Evolutionary conservation across 2,329 filamentous ascomycete species (phyloP).

Genomic region (Fusarium lyarnte): DNA sequence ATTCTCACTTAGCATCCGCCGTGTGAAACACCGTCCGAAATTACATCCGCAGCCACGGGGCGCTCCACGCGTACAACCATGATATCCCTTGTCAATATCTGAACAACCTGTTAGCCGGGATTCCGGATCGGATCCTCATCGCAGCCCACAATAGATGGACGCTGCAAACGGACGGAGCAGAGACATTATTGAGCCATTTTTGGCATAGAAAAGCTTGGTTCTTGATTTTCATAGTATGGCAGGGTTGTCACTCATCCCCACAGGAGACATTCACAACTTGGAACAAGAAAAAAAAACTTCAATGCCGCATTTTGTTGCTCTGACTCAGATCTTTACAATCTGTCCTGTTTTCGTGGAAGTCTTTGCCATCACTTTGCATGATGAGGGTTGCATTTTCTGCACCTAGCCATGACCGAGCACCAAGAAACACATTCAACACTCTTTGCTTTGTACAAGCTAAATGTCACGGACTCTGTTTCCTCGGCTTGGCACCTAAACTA

Average conservation of each 20-base stretch:
- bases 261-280: slow-evolving; percentile 1
- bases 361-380: slow-evolving; percentile 4
- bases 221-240: slow-evolving; percentile 1
- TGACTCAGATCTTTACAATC: not conserved
- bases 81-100: slow-evolving; percentile 22
- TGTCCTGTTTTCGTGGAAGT: not conserved
- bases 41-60: slow-evolving; percentile 48
- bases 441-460: slow-evolving; percentile 8
- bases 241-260: slow-evolving; percentile 22
- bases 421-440: not conserved
- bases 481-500: slow-evolving; percentile 13
- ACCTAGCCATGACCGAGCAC: slow-evolving; percentile 2
- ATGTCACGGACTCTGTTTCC: slow-evolving; percentile 2
- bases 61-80: slow-evolving; percentile 30
- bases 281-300: not conserved
- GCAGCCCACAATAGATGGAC: not conserved
- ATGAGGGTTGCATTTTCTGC: slow-evolving; percentile 13
- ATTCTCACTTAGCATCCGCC: slow-evolving; percentile 33
- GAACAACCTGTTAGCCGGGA: slow-evolving; percentile 17
- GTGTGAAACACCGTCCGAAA: slow-evolving; percentile 49
- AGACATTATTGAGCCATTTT: slow-evolving; percentile 25
- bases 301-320: slow-evolving; percentile 7
- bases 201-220: slow-evolving; percentile 34
- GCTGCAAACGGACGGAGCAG: slow-evolving; percentile 17
- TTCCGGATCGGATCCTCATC: slow-evolving; percentile 22